Percentiles rank a stretch among this genome's conserved stretches.
phyloP scores from a whole-genome alignment of 2,329 filamentous ascomycete species.

The Penicillium sp. region DNA sequence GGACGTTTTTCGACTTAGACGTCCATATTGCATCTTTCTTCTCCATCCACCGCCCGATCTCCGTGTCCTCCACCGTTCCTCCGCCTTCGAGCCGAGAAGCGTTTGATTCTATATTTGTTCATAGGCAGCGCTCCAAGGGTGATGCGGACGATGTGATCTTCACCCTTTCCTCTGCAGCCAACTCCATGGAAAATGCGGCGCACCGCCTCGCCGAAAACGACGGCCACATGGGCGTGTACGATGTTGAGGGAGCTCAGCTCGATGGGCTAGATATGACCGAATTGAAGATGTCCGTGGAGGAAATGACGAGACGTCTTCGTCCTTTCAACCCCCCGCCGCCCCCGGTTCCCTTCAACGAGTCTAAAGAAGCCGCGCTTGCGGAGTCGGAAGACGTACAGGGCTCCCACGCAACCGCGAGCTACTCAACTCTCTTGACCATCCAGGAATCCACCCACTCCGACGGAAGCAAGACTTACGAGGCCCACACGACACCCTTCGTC shows the following conservation, averaged over 20 bases:
- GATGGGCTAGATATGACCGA: slow-evolving; percentile 60
- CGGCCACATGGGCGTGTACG: slow-evolving; percentile 40
- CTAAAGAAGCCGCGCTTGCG: slow-evolving; percentile 37
- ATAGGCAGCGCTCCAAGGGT: slow-evolving; percentile 54
- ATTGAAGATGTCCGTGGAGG: slow-evolving; percentile 69
- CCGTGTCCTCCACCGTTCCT: slow-evolving; percentile 80
- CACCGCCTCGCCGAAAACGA: slow-evolving; percentile 40
- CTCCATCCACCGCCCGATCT: slow-evolving; percentile 92
- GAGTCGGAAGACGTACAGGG: slow-evolving; percentile 45
- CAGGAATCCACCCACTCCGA: slow-evolving; percentile 57
- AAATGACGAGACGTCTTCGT: slow-evolving; percentile 71
- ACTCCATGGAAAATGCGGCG: slow-evolving; percentile 48
- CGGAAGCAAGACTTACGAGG: slow-evolving; percentile 58
- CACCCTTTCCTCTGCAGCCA: slow-evolving; percentile 60
- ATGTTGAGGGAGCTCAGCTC: slow-evolving; percentile 44
- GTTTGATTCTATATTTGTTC: slow-evolving; percentile 84
- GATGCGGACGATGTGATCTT: slow-evolving; percentile 65
- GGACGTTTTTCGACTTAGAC: slow-evolving; percentile 59
- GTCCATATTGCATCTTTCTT: slow-evolving; percentile 91
- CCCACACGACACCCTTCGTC: slow-evolving; percentile 56
- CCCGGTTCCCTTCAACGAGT: slow-evolving; percentile 65
- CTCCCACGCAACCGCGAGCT: slow-evolving; percentile 46
- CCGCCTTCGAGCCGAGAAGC: slow-evolving; percentile 71
- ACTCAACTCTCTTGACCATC: slow-evolving; percentile 57
- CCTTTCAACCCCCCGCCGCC: slow-evolving; percentile 87